phyloP scores from a whole-genome alignment of 116 monocot genomes.

The Dioscorea cayenensis region DNA sequence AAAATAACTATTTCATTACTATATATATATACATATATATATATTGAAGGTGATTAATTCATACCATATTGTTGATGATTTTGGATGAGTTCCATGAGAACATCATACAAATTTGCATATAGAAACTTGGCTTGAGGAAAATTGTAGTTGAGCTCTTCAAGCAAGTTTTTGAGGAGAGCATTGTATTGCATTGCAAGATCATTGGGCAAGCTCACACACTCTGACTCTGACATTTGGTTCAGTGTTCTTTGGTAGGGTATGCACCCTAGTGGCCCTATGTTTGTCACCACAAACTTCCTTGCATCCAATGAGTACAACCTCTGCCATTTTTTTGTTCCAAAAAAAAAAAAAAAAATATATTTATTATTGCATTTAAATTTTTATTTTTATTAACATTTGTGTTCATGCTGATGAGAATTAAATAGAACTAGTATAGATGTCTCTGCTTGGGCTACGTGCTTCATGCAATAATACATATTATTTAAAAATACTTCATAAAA shows the following conservation, averaged over 20 bases:
- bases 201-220: conserved; percentile 75
- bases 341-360: background rate
- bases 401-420: too few species aligned
- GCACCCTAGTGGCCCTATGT: conserved; percentile 86
- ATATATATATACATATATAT: too few species aligned
- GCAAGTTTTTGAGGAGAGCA: conserved; percentile 35
- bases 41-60: background rate
- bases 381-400: too few species aligned
- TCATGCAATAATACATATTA: too few species aligned
- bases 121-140: conserved; percentile 72
- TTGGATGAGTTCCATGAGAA: conserved; percentile 66
- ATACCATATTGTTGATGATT: conserved; percentile 58
- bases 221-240: conserved; percentile 26
- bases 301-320: conserved; percentile 69
- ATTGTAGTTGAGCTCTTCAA: conserved; percentile 48
- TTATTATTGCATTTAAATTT: too few species aligned
- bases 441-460: too few species aligned
- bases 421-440: too few species aligned
- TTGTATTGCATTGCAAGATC: conserved; percentile 67
- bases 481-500: too few species aligned
- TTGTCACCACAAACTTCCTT: conserved; percentile 69
- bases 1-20: too few species aligned
- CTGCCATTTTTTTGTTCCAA: conserved; percentile 15
- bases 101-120: conserved; percentile 76
- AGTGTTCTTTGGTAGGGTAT: conserved; percentile 86